Base-by-base conservation (phyloP, 2,329 filamentous ascomycete species). In the Penicillium concentricum region DNA sequence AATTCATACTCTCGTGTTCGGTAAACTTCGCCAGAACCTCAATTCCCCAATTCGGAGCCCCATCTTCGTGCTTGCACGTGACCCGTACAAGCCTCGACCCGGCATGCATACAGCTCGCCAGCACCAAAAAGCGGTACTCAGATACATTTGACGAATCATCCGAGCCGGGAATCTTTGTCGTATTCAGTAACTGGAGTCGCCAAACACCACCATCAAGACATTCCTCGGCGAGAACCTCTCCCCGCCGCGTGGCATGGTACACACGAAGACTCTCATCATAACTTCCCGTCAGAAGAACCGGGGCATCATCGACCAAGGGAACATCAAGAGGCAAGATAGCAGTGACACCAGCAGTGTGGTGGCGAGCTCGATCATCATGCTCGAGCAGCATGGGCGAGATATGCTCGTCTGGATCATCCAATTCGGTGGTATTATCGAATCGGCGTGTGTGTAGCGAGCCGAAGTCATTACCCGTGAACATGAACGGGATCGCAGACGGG, bases 61-160 rank as follows among this genome's bases (percentile, higher is more conserved):
- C 51, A 32, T 57, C 61, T 28, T 55, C 42, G 12, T 53, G 42
- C 30, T 49, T 59, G 34, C 67, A 66, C 37, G 58, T 68, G 4
- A 87, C 67, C 57, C 74, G 73, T 3, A 87, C 70, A n/a, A 97
- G 75, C 52, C 87, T 84, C 10, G 85, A 82, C 0, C 94, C 94
- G 2, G 89, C 91, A 77, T 97, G 89, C 93, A 97, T 97, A 69
- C 94, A 97, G 44, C 91, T 96, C 16, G 88, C 92, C 39, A 97
- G 78, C n/a, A 95, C 76, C 43, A 81, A 71, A 46, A 78, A 79
- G 18, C 65, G 72, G 8, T 61, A 59, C 15, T 59, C 50, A 1
- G 39, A 26, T 66, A 62, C 13, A 60, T 50, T 22, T 10, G 38
- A 24, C 16, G 49, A 2, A 2, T 43, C 20, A 15, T 39, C 26